These are phyloP conservation scores for Immersiella caudata DNA, from an alignment of 495 filamentous ascomycete species.

Conservation along the genomic window DNA sequence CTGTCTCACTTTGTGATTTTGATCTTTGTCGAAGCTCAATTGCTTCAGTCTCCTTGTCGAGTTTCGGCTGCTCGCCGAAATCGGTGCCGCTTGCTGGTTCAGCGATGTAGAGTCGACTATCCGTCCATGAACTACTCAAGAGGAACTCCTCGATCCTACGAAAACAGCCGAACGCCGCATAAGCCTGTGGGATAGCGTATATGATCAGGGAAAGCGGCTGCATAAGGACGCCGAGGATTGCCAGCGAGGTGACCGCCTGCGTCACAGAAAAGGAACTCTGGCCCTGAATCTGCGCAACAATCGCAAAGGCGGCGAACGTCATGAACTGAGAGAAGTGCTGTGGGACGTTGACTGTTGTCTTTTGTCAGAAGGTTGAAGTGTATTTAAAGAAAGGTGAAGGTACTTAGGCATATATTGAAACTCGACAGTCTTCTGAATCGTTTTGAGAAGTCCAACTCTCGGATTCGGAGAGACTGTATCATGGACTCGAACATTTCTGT, in stretches of 20 bases:
- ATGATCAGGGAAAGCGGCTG: slow-evolving; percentile 13
- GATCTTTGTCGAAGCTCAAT: background rate
- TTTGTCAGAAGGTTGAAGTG: background rate
- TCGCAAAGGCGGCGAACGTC: slow-evolving; percentile 33
- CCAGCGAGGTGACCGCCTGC: slow-evolving; percentile 27
- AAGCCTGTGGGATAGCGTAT: slow-evolving; percentile 8
- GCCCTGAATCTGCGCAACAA: slow-evolving; percentile 29
- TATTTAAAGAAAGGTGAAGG: too few relatives aligned
- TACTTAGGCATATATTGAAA: slow-evolving; percentile 23
- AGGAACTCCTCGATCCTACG: slow-evolving; percentile 31
- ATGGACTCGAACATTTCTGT: slow-evolving; percentile 31
- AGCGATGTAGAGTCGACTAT: background rate
- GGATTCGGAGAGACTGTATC: slow-evolving; percentile 54
- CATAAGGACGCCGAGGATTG: slow-evolving; percentile 20
- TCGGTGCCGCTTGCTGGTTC: background rate
- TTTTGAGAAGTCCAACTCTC: slow-evolving; percentile 48
- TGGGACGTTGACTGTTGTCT: slow-evolving; percentile 20
- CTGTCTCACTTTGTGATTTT: background rate
- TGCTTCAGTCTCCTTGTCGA: background rate
- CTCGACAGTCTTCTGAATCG: slow-evolving; percentile 22
- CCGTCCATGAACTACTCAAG: background rate
- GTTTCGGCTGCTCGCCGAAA: too few relatives aligned
- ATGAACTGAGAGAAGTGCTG: slow-evolving; percentile 28
- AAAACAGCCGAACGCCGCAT: slow-evolving; percentile 14
- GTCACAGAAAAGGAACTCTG: slow-evolving; percentile 20